A percentile compares a stretch with the other conserved stretches of the same genome.
These are phyloP conservation scores for Elasticomyces elasticus DNA, from an alignment of 495 filamentous ascomycete species.

Conservation along the genomic window DNA sequence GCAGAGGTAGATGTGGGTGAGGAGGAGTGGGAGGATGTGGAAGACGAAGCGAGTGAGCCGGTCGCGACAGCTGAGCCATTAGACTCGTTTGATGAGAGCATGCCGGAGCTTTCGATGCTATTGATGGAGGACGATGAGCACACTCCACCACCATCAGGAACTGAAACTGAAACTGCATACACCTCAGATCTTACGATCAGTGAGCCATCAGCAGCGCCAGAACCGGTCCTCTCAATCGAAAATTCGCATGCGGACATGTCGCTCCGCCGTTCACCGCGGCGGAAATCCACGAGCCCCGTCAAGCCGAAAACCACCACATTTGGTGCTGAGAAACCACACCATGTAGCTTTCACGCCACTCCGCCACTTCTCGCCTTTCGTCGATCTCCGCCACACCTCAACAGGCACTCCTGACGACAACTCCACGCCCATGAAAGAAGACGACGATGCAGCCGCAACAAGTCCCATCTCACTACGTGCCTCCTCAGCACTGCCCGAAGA, in stretches of 20 bases:
- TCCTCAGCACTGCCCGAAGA: constrained; percentile 19
- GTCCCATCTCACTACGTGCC: constrained; percentile 1
- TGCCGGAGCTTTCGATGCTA: no score
- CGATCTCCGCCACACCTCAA: neutral
- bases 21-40: constrained; percentile 4
- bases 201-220: neutral
- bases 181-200: no score
- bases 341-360: constrained; percentile 12
- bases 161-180: no score
- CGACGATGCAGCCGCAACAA: neutral
- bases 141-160: no score
- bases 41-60: neutral
- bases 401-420: neutral
- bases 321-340: constrained; percentile 3
- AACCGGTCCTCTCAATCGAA: constrained; percentile 6
- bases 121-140: neutral
- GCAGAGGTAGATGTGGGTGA: neutral
- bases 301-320: constrained; percentile 1
- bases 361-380: neutral
- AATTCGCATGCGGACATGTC: neutral
- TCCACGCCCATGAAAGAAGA: neutral
- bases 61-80: no score
- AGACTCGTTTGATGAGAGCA: no score
- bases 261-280: constrained; percentile 4
- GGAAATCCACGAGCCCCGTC: constrained; percentile 12